Evolutionary conservation across 1,139 yeast species (phyloP), one percentile per base, ranked within the genome.

Genomic region (Neolecta irregularis): DNA sequence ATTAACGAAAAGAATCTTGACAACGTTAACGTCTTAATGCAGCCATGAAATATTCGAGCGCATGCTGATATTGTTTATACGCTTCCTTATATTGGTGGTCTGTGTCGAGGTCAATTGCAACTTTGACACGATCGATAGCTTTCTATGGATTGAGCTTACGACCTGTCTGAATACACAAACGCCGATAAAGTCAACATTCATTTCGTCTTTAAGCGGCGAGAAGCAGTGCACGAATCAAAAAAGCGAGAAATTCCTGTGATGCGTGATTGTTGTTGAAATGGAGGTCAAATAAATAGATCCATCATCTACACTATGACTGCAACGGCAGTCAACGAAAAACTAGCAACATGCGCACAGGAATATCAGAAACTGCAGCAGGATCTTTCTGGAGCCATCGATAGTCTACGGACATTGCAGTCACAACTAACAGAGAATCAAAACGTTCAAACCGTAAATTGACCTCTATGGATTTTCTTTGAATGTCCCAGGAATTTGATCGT

Each of bases 1-100:
- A 11, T 9, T 24, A 12, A 24, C 23, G 22, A 6, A n/a, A 19
- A 28, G n/a, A 3, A n/a, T 6, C 11, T 16, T 8, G 28, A 17
- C 17, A 6, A 4, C 23, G 44, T 58, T 30, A 41, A 55, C 60
- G 88, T 58, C 91, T 91, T 50, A 91, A 65, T 3, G 98, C 98
- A 48, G 83, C 66, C 94, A 91, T 83, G 48, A 91, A 64, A 56
- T 88, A 91, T 54, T 88, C 98, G 42, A 91, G 64, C 2, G 96
- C 96, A 49, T 79, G 80, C 61, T 79, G 83, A 58, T 91, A 91
- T 33, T 81, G 68, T 42, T 81, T 79, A 56, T 88, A 88, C 0
- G 98, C 98, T 46, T 88, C 96, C 41, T 81, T 94, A 49, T 85
- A 88, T 46, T 77, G 67, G 33, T 91, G 78, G 21, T 85, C 88